Evolutionary conservation across 805 yeast species (phyloP).

Genomic region (Yarrowia bubula): DNA sequence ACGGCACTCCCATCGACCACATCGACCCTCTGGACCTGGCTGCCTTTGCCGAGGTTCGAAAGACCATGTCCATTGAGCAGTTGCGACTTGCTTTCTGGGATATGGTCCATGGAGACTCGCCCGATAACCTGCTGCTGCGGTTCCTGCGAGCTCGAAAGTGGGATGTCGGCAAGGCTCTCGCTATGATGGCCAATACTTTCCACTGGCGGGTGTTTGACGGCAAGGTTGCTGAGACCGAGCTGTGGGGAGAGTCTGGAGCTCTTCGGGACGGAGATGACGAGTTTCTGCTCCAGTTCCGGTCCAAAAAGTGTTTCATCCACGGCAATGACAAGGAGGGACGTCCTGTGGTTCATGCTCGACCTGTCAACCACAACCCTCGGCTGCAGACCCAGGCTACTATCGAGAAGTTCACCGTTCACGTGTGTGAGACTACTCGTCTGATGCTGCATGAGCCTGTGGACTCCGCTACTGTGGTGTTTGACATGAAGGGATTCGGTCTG

Average conservation of each 20-base stretch:
- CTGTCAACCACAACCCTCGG: conserved; percentile 66
- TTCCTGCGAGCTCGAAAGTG: conserved; percentile 86
- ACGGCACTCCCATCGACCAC: not conserved
- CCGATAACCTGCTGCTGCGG: conserved; percentile 74
- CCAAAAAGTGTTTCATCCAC: conserved; percentile 72
- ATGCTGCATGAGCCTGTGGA: conserved; percentile 72
- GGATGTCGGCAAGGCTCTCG: conserved; percentile 63
- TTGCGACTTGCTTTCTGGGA: conserved; percentile 55
- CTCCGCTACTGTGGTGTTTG: conserved; percentile 81
- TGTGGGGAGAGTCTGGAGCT: conserved; percentile 68
- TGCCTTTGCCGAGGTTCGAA: conserved; percentile 8
- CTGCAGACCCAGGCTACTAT: conserved; percentile 70
- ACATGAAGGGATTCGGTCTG: conserved; percentile 82
- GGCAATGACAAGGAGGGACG: conserved; percentile 72
- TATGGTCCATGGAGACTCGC: conserved; percentile 69
- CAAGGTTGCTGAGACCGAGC: conserved; percentile 59
- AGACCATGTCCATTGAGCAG: conserved; percentile 36
- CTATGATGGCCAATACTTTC: conserved; percentile 68
- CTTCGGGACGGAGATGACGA: conserved; percentile 48
- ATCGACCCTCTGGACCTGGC: not conserved
- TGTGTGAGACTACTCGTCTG: conserved; percentile 80
- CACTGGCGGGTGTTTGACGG: conserved; percentile 69
- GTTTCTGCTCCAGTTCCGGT: conserved; percentile 51
- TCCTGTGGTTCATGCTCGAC: conserved; percentile 80
- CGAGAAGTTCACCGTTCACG: conserved; percentile 67